phyloP scores from a whole-genome alignment of 805 yeast species.

The Wickerhamomyces rabaulensis region DNA sequence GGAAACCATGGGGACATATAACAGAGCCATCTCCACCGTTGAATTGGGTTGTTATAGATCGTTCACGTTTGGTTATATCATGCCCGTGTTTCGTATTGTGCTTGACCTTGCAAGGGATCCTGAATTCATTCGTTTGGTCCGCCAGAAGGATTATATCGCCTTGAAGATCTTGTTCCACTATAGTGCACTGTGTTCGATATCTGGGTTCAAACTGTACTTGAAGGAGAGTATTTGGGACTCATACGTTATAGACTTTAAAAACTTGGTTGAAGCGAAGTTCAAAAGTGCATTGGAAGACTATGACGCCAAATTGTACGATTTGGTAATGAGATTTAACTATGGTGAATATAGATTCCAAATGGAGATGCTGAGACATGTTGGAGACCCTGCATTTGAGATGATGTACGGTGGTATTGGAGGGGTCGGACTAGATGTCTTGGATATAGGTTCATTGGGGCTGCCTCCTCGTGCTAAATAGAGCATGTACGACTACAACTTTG shows the following conservation, averaged over 20 bases:
- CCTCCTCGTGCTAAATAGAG: not conserved
- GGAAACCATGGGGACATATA: conserved; percentile 2
- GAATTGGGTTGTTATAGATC: conserved; percentile 17
- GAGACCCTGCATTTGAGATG: not conserved
- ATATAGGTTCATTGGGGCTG: not conserved
- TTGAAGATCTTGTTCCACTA: conserved; percentile 18
- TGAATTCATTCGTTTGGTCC: conserved; percentile 9
- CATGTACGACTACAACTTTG: too few species aligned
- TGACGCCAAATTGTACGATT: conserved; percentile 10
- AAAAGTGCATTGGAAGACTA: conserved; percentile 13
- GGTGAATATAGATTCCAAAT: not conserved
- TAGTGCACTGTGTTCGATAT: conserved; percentile 17
- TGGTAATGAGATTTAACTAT: not conserved
- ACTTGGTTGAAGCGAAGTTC: conserved; percentile 1
- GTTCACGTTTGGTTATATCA: conserved; percentile 13
- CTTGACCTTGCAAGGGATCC: conserved; percentile 6
- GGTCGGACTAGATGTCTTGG: not conserved
- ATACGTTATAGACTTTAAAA: conserved; percentile 12
- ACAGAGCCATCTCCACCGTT: conserved; percentile 9
- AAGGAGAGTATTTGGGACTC: conserved; percentile 18
- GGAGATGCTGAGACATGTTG: not conserved
- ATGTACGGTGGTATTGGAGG: not conserved
- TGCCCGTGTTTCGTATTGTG: conserved; percentile 15
- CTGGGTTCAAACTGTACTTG: conserved; percentile 16
- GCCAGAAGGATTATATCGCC: conserved; percentile 14